Percentiles rank a stretch among this genome's conserved stretches.
phyloP scores from a whole-genome alignment of 257 asterid species.

The Nicotiana obtusifolia region DNA sequence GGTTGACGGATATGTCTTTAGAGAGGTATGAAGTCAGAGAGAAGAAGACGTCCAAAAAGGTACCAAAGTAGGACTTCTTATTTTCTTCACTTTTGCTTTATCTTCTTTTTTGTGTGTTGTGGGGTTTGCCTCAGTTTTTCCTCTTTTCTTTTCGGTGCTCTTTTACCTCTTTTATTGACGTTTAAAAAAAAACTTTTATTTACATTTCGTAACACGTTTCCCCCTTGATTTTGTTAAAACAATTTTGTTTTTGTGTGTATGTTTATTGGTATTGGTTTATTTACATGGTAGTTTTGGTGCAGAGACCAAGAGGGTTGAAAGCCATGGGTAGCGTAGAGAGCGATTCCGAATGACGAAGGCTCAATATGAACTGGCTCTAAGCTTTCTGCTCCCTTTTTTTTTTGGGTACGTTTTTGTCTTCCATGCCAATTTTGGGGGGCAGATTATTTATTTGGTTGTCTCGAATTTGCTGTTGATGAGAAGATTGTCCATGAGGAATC shows the following conservation, averaged over 20 bases:
- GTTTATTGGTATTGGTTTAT: not conserved
- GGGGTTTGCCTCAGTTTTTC: too few species aligned
- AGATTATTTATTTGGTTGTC: too few species aligned
- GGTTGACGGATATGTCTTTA: constrained; percentile 35
- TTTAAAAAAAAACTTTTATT: not conserved
- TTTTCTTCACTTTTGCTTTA: too few species aligned
- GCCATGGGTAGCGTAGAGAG: constrained; percentile 37
- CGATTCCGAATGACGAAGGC: constrained; percentile 24
- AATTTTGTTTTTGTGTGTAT: not conserved
- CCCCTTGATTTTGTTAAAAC: not conserved
- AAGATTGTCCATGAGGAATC: too few species aligned
- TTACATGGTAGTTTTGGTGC: constrained; percentile 12
- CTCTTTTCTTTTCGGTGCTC: too few species aligned
- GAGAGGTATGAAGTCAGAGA: constrained; percentile 42
- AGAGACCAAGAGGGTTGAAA: constrained; percentile 34
- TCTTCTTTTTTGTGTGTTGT: not conserved
- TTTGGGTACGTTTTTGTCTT: too few species aligned
- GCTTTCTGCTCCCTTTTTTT: not conserved
- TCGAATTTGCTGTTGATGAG: too few species aligned
- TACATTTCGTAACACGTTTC: too few species aligned
- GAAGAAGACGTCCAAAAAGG: constrained; percentile 38
- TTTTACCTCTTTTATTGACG: too few species aligned
- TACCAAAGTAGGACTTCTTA: not conserved
- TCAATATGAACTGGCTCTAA: not conserved
- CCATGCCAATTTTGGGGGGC: too few species aligned